Base-by-base conservation (phyloP, 2,329 filamentous ascomycete species). In the Zymoseptoria crescenta region DNA sequence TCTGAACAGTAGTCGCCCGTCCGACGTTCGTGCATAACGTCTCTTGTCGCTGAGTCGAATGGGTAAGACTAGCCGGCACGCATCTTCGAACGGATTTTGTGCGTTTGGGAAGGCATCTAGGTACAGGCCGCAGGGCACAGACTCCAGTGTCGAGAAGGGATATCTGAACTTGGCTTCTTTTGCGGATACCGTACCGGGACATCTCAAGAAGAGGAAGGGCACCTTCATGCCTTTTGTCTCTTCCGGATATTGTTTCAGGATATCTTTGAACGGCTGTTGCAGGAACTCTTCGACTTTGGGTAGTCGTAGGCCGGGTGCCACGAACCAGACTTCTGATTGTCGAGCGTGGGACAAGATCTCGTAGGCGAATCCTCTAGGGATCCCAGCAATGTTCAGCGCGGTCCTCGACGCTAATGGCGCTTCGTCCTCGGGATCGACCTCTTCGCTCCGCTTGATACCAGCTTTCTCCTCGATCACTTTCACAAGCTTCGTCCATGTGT, bases 11-110 rank as follows among this genome's bases (percentile, higher is more conserved):
- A 68, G 64, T 29, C 64, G 61, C 52, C 67, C 67, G 54, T 72
- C 70, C 8, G 65, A 66, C 5, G 69, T 72, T 29, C 68, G 57
- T 3, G 69, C 70, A 55, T 70, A 70, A n/a, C 58, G 55, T 29
- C 61, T 54, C 53, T 69, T 68, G 20, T 60, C 65, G 13, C 69
- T 70, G 1, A 73, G 56, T 4, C 63, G 61, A 51, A 72, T 70
- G 2, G 70, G 70, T 21, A 73, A 56, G 0, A 72, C 69, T 20
- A 73, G 60, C 9, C 69, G 62, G 55, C 70, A 72, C 4, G 68
- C 69, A 56, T 73, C 70, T 41, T 73, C 70, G 58, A 72, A 72
- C 4, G 70, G 69, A 45, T 72, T 72, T 41, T 69, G 65, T 2
- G 68, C 69, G 49, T 70, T 70, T 3, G 68, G 68, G 54, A 71